A percentile compares a stretch with the other conserved stretches of the same genome.
Conservation (phyloP, 495 filamentous ascomycete species). For the Aspergillus steynii region DNA sequence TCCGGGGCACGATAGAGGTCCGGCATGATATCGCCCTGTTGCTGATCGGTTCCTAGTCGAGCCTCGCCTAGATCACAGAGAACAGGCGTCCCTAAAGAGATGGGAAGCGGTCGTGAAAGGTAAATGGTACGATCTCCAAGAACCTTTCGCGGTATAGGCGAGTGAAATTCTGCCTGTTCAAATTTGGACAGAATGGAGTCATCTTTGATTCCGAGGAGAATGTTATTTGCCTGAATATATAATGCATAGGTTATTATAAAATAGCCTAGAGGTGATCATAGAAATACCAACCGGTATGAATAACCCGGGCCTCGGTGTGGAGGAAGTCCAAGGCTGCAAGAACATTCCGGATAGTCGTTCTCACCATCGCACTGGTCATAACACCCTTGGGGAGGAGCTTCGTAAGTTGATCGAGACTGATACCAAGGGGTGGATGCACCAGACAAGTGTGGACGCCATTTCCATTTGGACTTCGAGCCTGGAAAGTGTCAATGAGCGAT, state of each 20-base stretch:
- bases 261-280: not conserved
- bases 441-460: slow-evolving; percentile 36
- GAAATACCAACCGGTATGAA: slow-evolving; percentile 44
- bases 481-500: slow-evolving; percentile 35
- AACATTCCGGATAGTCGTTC: slow-evolving; percentile 26
- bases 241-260: slow-evolving; percentile 6
- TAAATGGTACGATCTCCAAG: slow-evolving; percentile 25
- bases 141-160: slow-evolving; percentile 27
- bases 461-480: slow-evolving; percentile 31
- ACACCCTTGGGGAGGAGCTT: slow-evolving; percentile 23
- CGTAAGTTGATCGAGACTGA: slow-evolving; percentile 26
- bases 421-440: slow-evolving; percentile 41
- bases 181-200: slow-evolving; percentile 28
- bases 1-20: slow-evolving; percentile 44
- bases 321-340: slow-evolving; percentile 43
- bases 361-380: slow-evolving; percentile 21
- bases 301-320: slow-evolving; percentile 39
- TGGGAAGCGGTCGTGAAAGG: slow-evolving; percentile 22
- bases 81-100: slow-evolving; percentile 21
- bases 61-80: slow-evolving; percentile 35
- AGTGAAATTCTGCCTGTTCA: slow-evolving; percentile 26
- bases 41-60: slow-evolving; percentile 27
- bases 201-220: slow-evolving; percentile 32
- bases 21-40: slow-evolving; percentile 32
- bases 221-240: slow-evolving; percentile 33